These are phyloP conservation scores for Aspergillus heteromorphus DNA, from an alignment of 495 filamentous ascomycete species.

Conservation along the genomic window DNA sequence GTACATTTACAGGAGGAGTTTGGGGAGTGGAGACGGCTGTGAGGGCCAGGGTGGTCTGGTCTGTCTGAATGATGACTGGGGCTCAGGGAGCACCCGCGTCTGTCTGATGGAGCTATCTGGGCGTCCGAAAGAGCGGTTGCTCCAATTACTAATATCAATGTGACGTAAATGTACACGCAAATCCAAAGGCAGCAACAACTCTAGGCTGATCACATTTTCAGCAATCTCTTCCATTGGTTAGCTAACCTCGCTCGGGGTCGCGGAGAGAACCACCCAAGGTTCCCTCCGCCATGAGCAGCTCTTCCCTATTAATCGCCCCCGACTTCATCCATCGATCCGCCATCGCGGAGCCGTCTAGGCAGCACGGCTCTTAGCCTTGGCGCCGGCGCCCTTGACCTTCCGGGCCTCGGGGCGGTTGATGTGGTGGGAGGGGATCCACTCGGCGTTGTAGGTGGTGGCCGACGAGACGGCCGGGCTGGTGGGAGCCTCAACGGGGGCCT, in stretches of 20 bases:
- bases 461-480: conserved; percentile 66
- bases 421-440: conserved; percentile 92
- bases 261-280: neutral
- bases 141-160: conserved; percentile 14
- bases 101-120: neutral
- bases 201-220: conserved; percentile 27
- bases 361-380: conserved; percentile 51
- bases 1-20: conserved; percentile 77
- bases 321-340: neutral
- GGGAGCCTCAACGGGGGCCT: conserved; percentile 58
- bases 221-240: conserved; percentile 14
- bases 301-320: conserved; percentile 4
- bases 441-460: conserved; percentile 80
- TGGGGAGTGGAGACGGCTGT: conserved; percentile 72
- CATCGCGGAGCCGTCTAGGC: conserved; percentile 17
- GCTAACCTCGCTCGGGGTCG: conserved; percentile 5
- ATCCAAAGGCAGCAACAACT: conserved; percentile 14
- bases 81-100: neutral
- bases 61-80: neutral
- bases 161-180: conserved; percentile 32
- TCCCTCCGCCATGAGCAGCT: conserved; percentile 2
- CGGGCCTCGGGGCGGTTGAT: conserved; percentile 79
- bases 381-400: conserved; percentile 67
- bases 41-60: neutral
- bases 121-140: neutral